A percentile compares a stretch with the other conserved stretches of the same genome.
phyloP scores from a whole-genome alignment of 768 basidiomycete genomes.

The Lactarius tabidus region DNA sequence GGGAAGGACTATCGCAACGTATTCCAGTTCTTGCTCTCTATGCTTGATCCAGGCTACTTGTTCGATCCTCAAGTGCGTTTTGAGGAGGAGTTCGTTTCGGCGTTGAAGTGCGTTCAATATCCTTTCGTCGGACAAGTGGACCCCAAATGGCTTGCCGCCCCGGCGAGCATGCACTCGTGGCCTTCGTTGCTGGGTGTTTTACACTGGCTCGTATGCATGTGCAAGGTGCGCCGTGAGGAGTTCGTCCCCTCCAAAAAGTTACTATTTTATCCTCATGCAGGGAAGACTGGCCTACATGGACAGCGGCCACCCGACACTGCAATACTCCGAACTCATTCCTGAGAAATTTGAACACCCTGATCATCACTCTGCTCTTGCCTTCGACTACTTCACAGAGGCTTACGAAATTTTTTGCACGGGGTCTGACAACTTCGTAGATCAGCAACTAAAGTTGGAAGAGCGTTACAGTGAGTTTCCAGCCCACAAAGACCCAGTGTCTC shows the following conservation, averaged over 20 bases:
- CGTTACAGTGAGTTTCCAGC: constrained; percentile 58
- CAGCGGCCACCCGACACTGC: constrained; percentile 65
- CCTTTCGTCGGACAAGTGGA: constrained; percentile 77
- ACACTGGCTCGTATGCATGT: constrained; percentile 88
- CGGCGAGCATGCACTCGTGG: constrained; percentile 92
- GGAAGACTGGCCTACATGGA: constrained; percentile 45
- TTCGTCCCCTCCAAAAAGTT: constrained; percentile 1
- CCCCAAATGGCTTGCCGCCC: constrained; percentile 81
- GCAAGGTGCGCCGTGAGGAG: constrained; percentile 54
- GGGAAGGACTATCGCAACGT: constrained; percentile 83
- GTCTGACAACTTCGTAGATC: constrained; percentile 64
- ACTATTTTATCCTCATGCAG: constrained; percentile 21
- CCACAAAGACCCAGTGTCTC: not conserved
- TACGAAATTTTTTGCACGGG: constrained; percentile 67
- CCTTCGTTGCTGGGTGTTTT: constrained; percentile 80
- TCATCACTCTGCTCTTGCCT: constrained; percentile 74
- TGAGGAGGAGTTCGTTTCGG: constrained; percentile 80
- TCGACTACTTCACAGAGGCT: constrained; percentile 64
- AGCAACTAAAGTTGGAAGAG: constrained; percentile 65
- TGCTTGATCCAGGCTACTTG: constrained; percentile 68
- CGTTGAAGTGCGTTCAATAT: constrained; percentile 74
- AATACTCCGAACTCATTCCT: constrained; percentile 54
- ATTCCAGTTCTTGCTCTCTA: constrained; percentile 70
- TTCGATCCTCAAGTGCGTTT: constrained; percentile 50
- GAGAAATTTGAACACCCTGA: constrained; percentile 72